Evolutionary conservation across 1,139 yeast genomes (phyloP).

Genomic region (Meyerozyma athensensis): DNA sequence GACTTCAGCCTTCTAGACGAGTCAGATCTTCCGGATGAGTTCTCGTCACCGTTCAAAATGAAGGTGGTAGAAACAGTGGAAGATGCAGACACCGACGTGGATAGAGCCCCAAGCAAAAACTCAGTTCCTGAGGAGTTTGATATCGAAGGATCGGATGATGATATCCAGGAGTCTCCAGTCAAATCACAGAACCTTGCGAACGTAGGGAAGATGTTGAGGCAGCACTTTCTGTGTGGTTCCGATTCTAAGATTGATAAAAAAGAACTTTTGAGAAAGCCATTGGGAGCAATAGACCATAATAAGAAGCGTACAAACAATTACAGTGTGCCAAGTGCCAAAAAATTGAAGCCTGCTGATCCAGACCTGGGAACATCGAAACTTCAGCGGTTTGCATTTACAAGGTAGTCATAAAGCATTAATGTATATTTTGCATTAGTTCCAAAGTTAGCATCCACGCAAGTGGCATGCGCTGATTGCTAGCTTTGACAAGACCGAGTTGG

Average conservation of each 20-base stretch:
- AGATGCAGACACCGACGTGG: slow-evolving; percentile 4
- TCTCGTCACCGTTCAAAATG: slow-evolving; percentile 23
- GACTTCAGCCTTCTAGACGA: slow-evolving; percentile 28
- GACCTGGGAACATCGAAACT: slow-evolving; percentile 7
- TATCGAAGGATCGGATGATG: slow-evolving; percentile 32
- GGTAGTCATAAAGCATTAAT: slow-evolving; percentile 7
- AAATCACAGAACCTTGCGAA: slow-evolving; percentile 12
- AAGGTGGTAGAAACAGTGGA: not conserved
- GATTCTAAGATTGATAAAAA: not conserved
- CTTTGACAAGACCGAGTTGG: slow-evolving; percentile 27
- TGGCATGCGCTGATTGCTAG: slow-evolving; percentile 38
- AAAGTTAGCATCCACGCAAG: slow-evolving; percentile 28
- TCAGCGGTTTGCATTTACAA: slow-evolving; percentile 19
- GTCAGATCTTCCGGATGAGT: slow-evolving; percentile 33
- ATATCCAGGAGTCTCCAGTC: slow-evolving; percentile 42
- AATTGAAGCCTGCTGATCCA: not conserved
- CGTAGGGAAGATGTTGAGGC: slow-evolving; percentile 2
- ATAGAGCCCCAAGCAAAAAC: not conserved
- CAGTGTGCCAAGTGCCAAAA: slow-evolving; percentile 1
- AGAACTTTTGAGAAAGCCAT: not conserved
- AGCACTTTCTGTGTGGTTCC: slow-evolving; percentile 3
- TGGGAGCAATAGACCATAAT: not conserved
- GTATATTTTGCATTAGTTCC: slow-evolving; percentile 3
- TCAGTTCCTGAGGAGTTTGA: slow-evolving; percentile 11
- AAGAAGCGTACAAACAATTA: not conserved